These are phyloP conservation scores for Colletotrichum coccodes DNA, from an alignment of 2,329 filamentous ascomycete species.

Conservation along the genomic window DNA sequence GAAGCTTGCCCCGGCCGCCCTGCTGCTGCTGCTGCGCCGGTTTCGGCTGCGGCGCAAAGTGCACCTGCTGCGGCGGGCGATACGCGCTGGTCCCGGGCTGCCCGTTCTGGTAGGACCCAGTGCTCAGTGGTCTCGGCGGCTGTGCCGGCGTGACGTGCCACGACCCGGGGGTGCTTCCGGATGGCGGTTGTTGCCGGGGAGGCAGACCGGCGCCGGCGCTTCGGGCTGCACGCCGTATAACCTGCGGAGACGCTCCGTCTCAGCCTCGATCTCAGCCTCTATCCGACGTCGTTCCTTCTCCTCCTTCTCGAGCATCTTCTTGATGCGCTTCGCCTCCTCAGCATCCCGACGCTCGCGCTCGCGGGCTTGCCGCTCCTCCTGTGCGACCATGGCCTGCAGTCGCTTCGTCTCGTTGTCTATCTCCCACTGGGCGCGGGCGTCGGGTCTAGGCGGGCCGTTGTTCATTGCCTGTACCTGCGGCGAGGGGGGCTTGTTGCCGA, in stretches of 20 bases:
- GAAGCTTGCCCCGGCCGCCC: slow-evolving; percentile 36
- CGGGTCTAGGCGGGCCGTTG: slow-evolving; percentile 41
- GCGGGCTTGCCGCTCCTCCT: slow-evolving; percentile 61
- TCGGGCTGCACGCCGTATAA: slow-evolving; percentile 67
- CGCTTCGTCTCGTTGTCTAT: slow-evolving; percentile 83
- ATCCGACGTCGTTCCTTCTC: slow-evolving; percentile 66
- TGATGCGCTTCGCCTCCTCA: slow-evolving; percentile 63
- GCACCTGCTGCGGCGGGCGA: slow-evolving; percentile 37
- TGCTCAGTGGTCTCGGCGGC: slow-evolving; percentile 33
- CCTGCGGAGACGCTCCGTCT: slow-evolving; percentile 82
- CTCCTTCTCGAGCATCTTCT: slow-evolving; percentile 74
- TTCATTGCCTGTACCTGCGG: slow-evolving; percentile 32
- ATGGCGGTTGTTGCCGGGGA: slow-evolving; percentile 34
- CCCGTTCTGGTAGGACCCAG: slow-evolving; percentile 25
- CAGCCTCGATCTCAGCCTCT: slow-evolving; percentile 74
- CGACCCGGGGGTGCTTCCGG: background rate
- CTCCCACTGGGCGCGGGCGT: slow-evolving; percentile 48
- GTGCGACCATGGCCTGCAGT: slow-evolving; percentile 64
- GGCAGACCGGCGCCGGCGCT: slow-evolving; percentile 46
- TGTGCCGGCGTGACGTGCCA: slow-evolving; percentile 24
- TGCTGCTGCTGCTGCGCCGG: slow-evolving; percentile 33
- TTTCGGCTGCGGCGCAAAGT: slow-evolving; percentile 35
- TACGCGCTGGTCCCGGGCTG: slow-evolving; percentile 8
- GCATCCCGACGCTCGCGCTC: slow-evolving; percentile 64
- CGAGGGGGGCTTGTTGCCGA: slow-evolving; percentile 41